phyloP scores from a whole-genome alignment of 164 flowering plant genomes.

The Dillenia turbinata region DNA sequence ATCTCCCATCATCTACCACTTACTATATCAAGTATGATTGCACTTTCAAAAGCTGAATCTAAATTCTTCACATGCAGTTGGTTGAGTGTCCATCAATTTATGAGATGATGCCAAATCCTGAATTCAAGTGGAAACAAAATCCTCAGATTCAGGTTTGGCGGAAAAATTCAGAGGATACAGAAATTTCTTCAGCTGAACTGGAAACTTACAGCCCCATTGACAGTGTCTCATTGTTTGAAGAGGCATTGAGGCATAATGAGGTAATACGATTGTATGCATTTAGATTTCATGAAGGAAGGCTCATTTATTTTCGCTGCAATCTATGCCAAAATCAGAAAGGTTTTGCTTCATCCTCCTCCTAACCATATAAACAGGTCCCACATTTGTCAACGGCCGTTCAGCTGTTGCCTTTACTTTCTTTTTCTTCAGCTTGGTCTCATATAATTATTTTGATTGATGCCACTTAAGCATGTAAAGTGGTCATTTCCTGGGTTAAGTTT shows the following conservation, averaged over 20 bases:
- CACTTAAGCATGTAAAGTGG: too few relatives aligned
- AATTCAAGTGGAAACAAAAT: conserved; percentile 59
- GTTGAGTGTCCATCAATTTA: conserved; percentile 94
- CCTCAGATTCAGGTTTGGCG: conserved; percentile 82
- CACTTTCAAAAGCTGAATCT: too few relatives aligned
- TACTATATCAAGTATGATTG: too few relatives aligned
- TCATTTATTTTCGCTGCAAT: too few relatives aligned
- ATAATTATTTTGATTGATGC: not conserved
- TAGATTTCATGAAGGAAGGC: too few relatives aligned
- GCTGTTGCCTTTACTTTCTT: not conserved
- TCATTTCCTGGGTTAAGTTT: too few relatives aligned
- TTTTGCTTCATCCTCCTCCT: not conserved
- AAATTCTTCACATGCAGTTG: conserved; percentile 34
- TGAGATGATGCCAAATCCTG: conserved; percentile 88
- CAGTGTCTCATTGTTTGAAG: conserved; percentile 43
- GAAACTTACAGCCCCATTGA: conserved; percentile 56
- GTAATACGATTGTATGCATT: conserved; percentile 19
- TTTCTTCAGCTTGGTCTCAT: not conserved
- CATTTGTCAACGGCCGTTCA: not conserved
- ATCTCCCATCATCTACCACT: too few relatives aligned
- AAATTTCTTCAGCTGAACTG: conserved; percentile 29
- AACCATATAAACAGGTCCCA: not conserved
- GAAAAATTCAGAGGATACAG: conserved; percentile 37
- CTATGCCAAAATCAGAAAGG: too few relatives aligned
- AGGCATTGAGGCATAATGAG: conserved; percentile 74